Base-by-base conservation (phyloP, 495 filamentous ascomycete species). In the Xylaria scruposa region DNA sequence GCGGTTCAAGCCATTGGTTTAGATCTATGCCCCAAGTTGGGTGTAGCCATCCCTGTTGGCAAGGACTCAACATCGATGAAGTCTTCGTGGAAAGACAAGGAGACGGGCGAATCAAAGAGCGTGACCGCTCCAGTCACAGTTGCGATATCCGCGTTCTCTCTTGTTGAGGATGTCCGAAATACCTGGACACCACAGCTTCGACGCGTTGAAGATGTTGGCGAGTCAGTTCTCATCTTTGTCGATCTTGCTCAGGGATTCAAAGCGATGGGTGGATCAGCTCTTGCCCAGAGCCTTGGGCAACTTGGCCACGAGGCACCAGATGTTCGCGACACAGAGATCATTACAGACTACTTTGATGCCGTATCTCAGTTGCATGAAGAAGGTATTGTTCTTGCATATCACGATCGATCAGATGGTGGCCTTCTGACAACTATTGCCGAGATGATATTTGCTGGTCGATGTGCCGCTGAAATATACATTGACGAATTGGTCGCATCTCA, bases 11-110 rank as follows among this genome's bases (percentile, higher is more conserved):
- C 96, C 7, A 94, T 97, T 73, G 94, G 93, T 59, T 89, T 97
- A 84, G 92, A 95, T n/a, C 83, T 97, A 24, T 86, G 86, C 75
- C 47, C 92, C 26, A 88, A 91, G 76, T 86, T 98, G 46, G 94
- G 93, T 24, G 89, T 98, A 74, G 93, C 91, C 68, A 97, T 98
- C 68, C 97, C 96, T 4, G 96, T 98, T 10, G 96, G 96, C 63
- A 98, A 98, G 83, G 96, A 99, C 79, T 98, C 95, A 5, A 97
- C 96, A 82, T 97, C 94, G 19, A 98, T 99, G 96, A 98, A 97
- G 85, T 95, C 96, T 83, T 92, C 93, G 69, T 99, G 96, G 97
- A 92, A 89, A 75, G 93, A 96, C 67, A 84, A 86, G 49, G 86
- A 90, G 62, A 88, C 86, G 9, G 89, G 90, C 54, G 83, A 88